phyloP scores from a whole-genome alignment of 352 stramenopile genomes.

The Phytophthora chlamydospora region DNA sequence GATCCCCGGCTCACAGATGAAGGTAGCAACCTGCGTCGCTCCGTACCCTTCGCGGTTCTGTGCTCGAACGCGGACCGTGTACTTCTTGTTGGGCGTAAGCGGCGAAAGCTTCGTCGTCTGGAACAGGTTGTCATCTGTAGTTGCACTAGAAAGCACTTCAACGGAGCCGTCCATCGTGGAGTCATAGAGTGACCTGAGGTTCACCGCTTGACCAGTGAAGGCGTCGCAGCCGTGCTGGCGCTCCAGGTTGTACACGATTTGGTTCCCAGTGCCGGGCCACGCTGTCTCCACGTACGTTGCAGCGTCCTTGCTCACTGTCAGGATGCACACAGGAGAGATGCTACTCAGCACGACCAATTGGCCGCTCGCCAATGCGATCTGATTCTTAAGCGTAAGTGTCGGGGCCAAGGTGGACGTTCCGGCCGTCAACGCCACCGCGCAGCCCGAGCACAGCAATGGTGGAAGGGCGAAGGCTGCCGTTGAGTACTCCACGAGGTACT shows the following conservation, averaged over 20 bases:
- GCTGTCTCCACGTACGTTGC: slow-evolving; percentile 34
- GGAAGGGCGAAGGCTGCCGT: slow-evolving; percentile 50
- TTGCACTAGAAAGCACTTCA: slow-evolving; percentile 24
- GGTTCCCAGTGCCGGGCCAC: slow-evolving; percentile 32
- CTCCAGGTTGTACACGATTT: slow-evolving; percentile 52
- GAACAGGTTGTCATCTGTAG: background rate
- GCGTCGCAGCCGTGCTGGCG: slow-evolving; percentile 65
- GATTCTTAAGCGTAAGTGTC: slow-evolving; percentile 42
- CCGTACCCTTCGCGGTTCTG: slow-evolving; percentile 88
- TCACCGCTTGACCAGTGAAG: slow-evolving; percentile 42
- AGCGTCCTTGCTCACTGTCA: slow-evolving; percentile 43
- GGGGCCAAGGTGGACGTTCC: slow-evolving; percentile 21
- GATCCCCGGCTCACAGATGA: slow-evolving; percentile 88
- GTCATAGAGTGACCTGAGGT: slow-evolving; percentile 55
- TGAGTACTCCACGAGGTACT: slow-evolving; percentile 91
- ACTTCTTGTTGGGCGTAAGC: slow-evolving; percentile 60
- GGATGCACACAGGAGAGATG: slow-evolving; percentile 51
- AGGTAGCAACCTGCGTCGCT: slow-evolving; percentile 60
- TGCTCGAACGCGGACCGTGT: slow-evolving; percentile 83
- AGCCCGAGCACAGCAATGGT: slow-evolving; percentile 52
- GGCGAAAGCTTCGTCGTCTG: slow-evolving; percentile 29
- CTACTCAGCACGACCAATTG: slow-evolving; percentile 57
- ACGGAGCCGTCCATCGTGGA: slow-evolving; percentile 50
- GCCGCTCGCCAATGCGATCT: slow-evolving; percentile 39
- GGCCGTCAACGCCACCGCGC: slow-evolving; percentile 45